These are phyloP conservation scores for Phialocephala sp. DNA, from an alignment of 2,329 filamentous ascomycete species.

Conservation along the genomic window DNA sequence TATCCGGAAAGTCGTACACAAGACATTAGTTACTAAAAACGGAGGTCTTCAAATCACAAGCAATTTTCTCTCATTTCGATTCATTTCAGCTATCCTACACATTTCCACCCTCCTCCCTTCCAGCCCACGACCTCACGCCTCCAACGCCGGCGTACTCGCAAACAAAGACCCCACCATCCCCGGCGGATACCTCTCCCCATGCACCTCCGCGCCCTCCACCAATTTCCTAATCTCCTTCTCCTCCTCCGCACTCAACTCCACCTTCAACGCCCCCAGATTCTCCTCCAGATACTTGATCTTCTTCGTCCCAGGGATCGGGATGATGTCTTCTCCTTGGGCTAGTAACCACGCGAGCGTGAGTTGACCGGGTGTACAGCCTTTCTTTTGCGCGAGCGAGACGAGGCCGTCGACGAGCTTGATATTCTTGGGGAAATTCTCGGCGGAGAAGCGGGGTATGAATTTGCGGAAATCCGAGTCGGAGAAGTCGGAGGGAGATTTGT, in stretches of 20 bases:
- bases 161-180: constrained; percentile 24
- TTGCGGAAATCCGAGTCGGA: constrained; percentile 56
- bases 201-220: constrained; percentile 42
- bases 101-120: not conserved
- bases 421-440: constrained; percentile 59
- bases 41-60: too few species aligned
- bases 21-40: too few species aligned
- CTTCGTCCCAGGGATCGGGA: constrained; percentile 62
- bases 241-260: constrained; percentile 46
- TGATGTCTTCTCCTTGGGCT: constrained; percentile 63
- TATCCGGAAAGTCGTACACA: too few species aligned
- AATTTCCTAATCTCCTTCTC: constrained; percentile 45
- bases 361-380: constrained; percentile 60
- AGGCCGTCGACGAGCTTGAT: constrained; percentile 58
- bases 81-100: not conserved
- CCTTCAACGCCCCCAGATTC: constrained; percentile 46
- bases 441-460: constrained; percentile 51
- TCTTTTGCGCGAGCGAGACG: constrained; percentile 54
- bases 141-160: constrained; percentile 32
- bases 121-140: constrained; percentile 6
- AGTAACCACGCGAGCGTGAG: constrained; percentile 68
- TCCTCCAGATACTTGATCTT: constrained; percentile 54
- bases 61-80: too few species aligned
- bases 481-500: constrained; percentile 54
- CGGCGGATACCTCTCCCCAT: constrained; percentile 21